phyloP scores from a whole-genome alignment of 352 stramenopile species.

The Pythium insidiosum region DNA sequence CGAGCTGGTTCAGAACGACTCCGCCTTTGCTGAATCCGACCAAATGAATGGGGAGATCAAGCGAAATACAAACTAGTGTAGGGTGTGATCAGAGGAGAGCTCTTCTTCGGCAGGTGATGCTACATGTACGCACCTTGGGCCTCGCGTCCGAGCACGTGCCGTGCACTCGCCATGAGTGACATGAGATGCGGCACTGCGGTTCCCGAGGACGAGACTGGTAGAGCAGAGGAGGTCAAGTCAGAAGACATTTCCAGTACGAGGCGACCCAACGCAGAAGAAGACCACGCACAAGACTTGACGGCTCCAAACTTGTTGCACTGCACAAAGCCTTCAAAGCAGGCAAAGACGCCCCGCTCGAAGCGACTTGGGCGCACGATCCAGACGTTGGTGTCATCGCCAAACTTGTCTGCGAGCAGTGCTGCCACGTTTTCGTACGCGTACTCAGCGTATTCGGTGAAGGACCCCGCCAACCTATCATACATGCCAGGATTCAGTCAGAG shows the following conservation, averaged over 20 bases:
- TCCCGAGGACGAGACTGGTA: conserved; percentile 15
- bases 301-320: conserved; percentile 43
- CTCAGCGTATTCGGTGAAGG: conserved; percentile 33
- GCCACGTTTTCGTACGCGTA: conserved; percentile 48
- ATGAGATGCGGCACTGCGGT: conserved; percentile 12
- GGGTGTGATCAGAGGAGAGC: no score
- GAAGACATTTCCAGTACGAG: no score
- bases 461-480: conserved; percentile 16
- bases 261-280: no score
- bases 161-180: conserved; percentile 6
- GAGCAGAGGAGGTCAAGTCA: no score
- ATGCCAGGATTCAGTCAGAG: not conserved
- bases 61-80: no score
- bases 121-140: not conserved
- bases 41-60: conserved; percentile 52
- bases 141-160: conserved; percentile 1
- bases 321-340: conserved; percentile 62
- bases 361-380: conserved; percentile 44
- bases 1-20: conserved; percentile 61
- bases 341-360: conserved; percentile 36
- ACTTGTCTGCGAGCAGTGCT: conserved; percentile 36
- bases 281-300: conserved; percentile 32
- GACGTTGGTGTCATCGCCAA: conserved; percentile 39
- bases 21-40: conserved; percentile 66
- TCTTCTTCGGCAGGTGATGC: no score